Base-by-base conservation (phyloP, 1,284 basidiomycete genomes). In the Peniophora sp. region DNA sequence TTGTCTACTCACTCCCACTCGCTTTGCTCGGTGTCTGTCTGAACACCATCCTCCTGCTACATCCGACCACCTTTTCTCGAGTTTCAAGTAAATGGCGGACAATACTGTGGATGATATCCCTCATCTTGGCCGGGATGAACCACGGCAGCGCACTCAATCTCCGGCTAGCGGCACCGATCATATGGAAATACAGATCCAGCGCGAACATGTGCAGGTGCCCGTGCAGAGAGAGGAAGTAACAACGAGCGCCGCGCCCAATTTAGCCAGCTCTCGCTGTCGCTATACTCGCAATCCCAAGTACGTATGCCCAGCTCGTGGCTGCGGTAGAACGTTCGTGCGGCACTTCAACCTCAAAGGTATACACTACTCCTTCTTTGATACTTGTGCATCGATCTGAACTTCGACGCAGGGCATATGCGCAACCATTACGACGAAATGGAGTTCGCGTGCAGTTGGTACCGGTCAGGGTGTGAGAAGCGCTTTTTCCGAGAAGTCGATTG, bases 401-500 rank as follows among this genome's bases (percentile, higher is more conserved):
- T 39, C 34, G 36, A 48, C 47, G 43, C 57, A 83, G 85, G 83
- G 20, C 89, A 92, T 60, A 74, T 91, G 59, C 83, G 86, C 35
- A 87, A 83, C 16, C 89, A 92, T 58, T 86, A 84, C 48, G 85
- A 89, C 62, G 88, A 91, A 65, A 82, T 88, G 56, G 88, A 88
- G 23, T 92, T 86, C 72, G 77, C 81, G 61, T 92, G 89, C 70
- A 84, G n/a, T n/a, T n/a, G n/a, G n/a, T n/a, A 86, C 61, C 90
- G 87, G 85, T 87, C 89, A 0, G 88, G 86, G 17, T 92, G 89
- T 60, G 83, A 79, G 47, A 90, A 89, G 68, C 83, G 85, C 35
- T 92, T 92, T 55, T 86, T 87, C 16, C 66, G 87, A 52, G 86
- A 89, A 63, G 87, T 90, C 59, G 89, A 91, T 62, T 90, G 86